These are phyloP conservation scores for Melianthus villosus DNA, from an alignment of 441 rosid species.

Conservation along the genomic window DNA sequence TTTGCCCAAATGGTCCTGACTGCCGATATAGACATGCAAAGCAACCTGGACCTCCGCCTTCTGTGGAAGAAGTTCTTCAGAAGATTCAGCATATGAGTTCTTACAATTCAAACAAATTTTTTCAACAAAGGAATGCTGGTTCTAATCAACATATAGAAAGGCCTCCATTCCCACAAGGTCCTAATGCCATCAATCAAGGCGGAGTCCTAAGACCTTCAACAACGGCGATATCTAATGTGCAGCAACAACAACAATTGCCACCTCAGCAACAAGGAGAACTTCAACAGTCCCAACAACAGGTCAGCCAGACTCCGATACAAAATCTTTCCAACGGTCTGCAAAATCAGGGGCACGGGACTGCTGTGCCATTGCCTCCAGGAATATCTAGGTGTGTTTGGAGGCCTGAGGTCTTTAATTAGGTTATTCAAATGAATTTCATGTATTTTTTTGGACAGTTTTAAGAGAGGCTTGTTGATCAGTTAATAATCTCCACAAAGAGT, in stretches of 20 bases:
- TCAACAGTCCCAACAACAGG: slow-evolving; percentile 49
- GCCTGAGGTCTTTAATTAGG: slow-evolving; percentile 56
- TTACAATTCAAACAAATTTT: slow-evolving; percentile 51
- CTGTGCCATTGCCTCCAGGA: slow-evolving; percentile 87
- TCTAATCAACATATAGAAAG: slow-evolving; percentile 49
- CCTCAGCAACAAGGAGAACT: too few species aligned
- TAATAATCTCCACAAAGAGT: slow-evolving; percentile 14
- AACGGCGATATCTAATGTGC: slow-evolving; percentile 37
- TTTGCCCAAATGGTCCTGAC: slow-evolving; percentile 96
- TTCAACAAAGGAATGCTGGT: slow-evolving; percentile 46
- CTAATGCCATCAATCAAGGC: slow-evolving; percentile 34
- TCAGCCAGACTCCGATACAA: slow-evolving; percentile 43
- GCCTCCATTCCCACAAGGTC: slow-evolving; percentile 41
- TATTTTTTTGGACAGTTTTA: slow-evolving; percentile 23
- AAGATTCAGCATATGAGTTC: slow-evolving; percentile 81
- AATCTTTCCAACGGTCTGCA: slow-evolving; percentile 30
- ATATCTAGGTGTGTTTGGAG: slow-evolving; percentile 97
- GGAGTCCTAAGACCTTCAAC: slow-evolving; percentile 24
- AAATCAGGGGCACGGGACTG: slow-evolving; percentile 45
- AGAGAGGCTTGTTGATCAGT: slow-evolving; percentile 11
- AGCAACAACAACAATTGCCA: slow-evolving; percentile 30
- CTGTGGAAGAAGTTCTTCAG: slow-evolving; percentile 87
- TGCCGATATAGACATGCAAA: slow-evolving; percentile 90
- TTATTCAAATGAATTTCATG: slow-evolving; percentile 35
- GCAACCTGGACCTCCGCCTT: slow-evolving; percentile 87